Base-by-base conservation (phyloP, 23 red algal species). In the Chondrus crispus region DNA sequence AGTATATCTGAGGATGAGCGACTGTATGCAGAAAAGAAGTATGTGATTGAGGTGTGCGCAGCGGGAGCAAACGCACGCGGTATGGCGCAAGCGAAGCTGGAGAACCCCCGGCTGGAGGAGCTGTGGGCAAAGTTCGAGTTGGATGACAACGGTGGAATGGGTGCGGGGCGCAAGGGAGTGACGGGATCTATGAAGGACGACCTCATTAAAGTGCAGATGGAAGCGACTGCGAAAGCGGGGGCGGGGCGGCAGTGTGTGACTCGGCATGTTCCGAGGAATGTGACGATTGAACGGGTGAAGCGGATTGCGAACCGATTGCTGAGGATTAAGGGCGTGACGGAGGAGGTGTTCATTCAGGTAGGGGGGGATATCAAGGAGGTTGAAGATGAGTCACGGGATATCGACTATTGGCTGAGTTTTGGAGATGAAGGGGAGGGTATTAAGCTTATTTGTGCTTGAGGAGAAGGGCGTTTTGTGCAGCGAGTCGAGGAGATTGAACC, bases 1-100 rank as follows among this genome's bases (percentile, higher is more conserved):
- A n/a, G 28, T 30, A 49, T 92, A 28, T 36, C 18, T n/a, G 45
- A 28, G 29, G 89, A 92, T 58, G 89, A 92, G 62, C 75, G 89
- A 3, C 55, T 92, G 0, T 84, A 68, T 62, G 75, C 60, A 19
- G 89, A 84, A 62, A 62, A 52, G 7, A 48, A 57, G 9, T 82
- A 91, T 57, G 20, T 60, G 33, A 51, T 36, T 11, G 62, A 29
- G 20, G 85, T 47, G 46, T 16, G 57, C 13, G 57, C 43, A 36
- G 47, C 38, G 22, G 62, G 9, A 44, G 14, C 13, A 10, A 45
- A 14, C 2, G 16, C 38, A 30, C 8, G 9, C 0, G 62, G 82
- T 0, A 45, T 4, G n/a, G 62, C 32, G 32, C 28, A 24, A n/a
- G 44, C 36, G 62, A 44, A 41, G 18, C 22, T 9, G 40, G 19